Evolutionary conservation across 2,329 filamentous ascomycete genomes (phyloP), one percentile per base, ranked within the genome.

Genomic region (Hypomyces rosellus): DNA sequence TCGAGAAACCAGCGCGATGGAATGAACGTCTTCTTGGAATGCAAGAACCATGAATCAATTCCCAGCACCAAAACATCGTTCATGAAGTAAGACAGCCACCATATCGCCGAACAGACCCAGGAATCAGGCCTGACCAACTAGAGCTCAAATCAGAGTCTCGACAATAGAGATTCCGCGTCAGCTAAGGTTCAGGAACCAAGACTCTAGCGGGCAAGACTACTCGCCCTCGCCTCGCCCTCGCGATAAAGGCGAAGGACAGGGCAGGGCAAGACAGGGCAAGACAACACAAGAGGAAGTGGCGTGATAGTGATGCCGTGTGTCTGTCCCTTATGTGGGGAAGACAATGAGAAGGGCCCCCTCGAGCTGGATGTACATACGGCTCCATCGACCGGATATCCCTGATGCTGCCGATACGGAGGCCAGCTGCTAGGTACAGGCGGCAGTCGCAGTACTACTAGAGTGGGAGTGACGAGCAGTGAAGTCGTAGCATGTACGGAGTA

Each of bases 81-180:
- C 48, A 25, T 42, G 25, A 55, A 33, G 54, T 65, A 58, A 66
- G 62, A 66, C 64, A 66, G 9, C 37, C 20, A 46, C 54, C 16
- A 59, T 58, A 56, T 55, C 55, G 51, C 56, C 58, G 56, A 63
- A 52, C 49, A 51, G 52, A 55, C 39, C 55, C 55, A 53, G 55
- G 22, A 36, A 33, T 30, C 30, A 18, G 34, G 34, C 25, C 25
- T 11, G 25, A 30, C 25, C 25, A 52, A 22, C 18, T 38, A 33
- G 22, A 48, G 45, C 43, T 48, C 49, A 45, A 51, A 45, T 48
- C 49, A 51, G n/a, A 37, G 39, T 44, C 45, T 51, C 46, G 22
- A 34, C 43, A n/a, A 13, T 38, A 37, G 25, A 7, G 25, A 7
- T 30, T 11, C 25, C 25, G 25, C 20, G 34, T 20, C 38, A 38